Base-by-base conservation (phyloP, 805 yeast genomes). In the Lachancea lanzarotensis region DNA sequence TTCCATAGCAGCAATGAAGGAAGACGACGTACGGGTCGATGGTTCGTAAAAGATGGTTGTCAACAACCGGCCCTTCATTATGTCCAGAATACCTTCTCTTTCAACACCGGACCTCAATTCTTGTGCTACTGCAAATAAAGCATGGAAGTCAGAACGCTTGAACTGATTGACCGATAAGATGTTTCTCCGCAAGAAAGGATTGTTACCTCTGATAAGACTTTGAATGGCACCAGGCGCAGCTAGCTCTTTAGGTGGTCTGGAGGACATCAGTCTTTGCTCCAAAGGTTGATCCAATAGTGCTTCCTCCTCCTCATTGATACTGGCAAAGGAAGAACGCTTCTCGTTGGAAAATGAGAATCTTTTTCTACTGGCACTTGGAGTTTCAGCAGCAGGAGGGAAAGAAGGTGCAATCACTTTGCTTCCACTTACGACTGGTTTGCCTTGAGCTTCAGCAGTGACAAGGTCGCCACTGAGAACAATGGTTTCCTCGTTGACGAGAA, bases 1-100 rank as follows among this genome's bases (percentile, higher is more conserved):
- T 75, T 93, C 98, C 98, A 93, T 93, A 49, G 99, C 99, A 57
- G 96, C 96, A 66, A 93, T 96, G 65, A 95, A 95, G 1, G 98
- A 93, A 18, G 97, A 81, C 16, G 95, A 80, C 29, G 99, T 93
- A 71, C 99, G 80, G 33, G 99, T 95, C 5, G 96, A 88, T 55
- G 99, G 98, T 73, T 93, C 99, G 68, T 89, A 93, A 74, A 93
- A 93, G 74, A 93, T 82, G 10, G 98, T 95, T 39, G 96, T 87
- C 60, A 93, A 74, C 45, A 93, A 81, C 59, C 95, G 82, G 48
- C 98, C 96, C 66, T 82, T 79, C 71, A 93, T 78, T 50, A 93
- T 69, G 66, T 91, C 96, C 62, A 93, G 73, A 44, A 88, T 95
- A 59, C 98, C 98, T 60, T 82, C 84, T 71, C 98, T 84, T 72